phyloP scores from a whole-genome alignment of 306 rosid genomes.

The Ammopiptanthus mongolicus region DNA sequence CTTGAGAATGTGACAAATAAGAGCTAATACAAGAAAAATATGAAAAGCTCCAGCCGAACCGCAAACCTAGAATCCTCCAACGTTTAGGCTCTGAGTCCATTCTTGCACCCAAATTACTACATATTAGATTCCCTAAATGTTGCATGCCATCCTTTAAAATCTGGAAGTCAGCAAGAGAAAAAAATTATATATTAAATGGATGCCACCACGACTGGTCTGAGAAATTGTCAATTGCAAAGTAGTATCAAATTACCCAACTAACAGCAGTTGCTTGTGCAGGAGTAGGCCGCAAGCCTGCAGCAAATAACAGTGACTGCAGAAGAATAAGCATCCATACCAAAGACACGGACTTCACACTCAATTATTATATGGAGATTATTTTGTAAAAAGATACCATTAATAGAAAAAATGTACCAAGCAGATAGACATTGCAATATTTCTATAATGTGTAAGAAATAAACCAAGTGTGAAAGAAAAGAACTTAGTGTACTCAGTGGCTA shows the following conservation, averaged over 20 bases:
- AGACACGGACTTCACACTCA: slow-evolving; percentile 13
- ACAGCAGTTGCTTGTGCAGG: slow-evolving; percentile 97
- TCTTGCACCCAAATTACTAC: slow-evolving; percentile 92
- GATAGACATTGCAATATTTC: not conserved
- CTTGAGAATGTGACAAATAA: not conserved
- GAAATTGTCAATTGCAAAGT: not conserved
- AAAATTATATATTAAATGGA: not conserved
- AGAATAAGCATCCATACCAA: slow-evolving; percentile 50
- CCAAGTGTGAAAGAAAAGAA: not conserved
- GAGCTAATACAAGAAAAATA: not conserved
- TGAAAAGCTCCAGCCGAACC: slow-evolving; percentile 5
- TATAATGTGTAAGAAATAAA: not conserved
- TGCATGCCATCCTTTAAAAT: slow-evolving; percentile 94
- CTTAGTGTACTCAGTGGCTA: not conserved
- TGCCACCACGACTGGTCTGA: not conserved
- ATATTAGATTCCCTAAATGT: slow-evolving; percentile 87
- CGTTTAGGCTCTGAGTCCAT: slow-evolving; percentile 97
- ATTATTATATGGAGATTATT: not conserved
- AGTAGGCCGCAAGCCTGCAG: slow-evolving; percentile 98
- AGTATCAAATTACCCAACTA: slow-evolving; percentile 78
- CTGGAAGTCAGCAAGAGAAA: slow-evolving; percentile 33
- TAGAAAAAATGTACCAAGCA: not conserved
- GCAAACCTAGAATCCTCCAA: slow-evolving; percentile 87
- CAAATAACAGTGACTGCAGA: slow-evolving; percentile 93
- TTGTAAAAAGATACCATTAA: not conserved